Conservation (phyloP, 352 stramenopile species). For the Halophytophthora polymorphica region DNA sequence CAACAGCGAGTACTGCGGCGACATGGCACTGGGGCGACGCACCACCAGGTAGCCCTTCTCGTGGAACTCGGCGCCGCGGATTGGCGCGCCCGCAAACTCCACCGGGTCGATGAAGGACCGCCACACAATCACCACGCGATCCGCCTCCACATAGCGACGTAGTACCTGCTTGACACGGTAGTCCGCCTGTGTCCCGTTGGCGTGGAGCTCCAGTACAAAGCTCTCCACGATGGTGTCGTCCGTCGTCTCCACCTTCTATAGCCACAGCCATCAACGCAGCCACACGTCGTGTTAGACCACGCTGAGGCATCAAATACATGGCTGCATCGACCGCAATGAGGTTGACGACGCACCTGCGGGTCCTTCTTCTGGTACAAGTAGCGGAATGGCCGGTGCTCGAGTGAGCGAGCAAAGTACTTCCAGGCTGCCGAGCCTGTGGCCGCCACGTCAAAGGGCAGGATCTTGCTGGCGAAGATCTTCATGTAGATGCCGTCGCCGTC, state of each 20-base stretch:
- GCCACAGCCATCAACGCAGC: too few relatives aligned
- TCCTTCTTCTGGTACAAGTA: constrained; percentile 36
- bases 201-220: constrained; percentile 48
- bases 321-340: background rate
- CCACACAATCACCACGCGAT: constrained; percentile 59
- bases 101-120: constrained; percentile 48
- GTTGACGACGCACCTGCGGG: constrained; percentile 24
- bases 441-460: constrained; percentile 36
- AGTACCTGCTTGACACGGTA: constrained; percentile 62
- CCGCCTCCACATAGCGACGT: constrained; percentile 39
- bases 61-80: constrained; percentile 39
- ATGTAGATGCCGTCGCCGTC: constrained; percentile 31
- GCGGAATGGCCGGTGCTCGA: constrained; percentile 35
- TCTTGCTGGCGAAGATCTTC: constrained; percentile 49
- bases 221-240: constrained; percentile 63
- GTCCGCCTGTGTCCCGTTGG: constrained; percentile 43
- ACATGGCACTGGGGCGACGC: constrained; percentile 31
- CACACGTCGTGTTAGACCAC: background rate
- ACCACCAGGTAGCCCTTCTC: constrained; percentile 60
- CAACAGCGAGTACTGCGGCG: constrained; percentile 32
- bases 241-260: constrained; percentile 27
- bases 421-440: constrained; percentile 34
- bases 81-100: constrained; percentile 42
- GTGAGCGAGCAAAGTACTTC: constrained; percentile 42
- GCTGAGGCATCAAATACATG: background rate